These are phyloP conservation scores for Eremochloa ophiuroides DNA, from an alignment of 176 grass and related monocot genomes.

Conservation along the genomic window DNA sequence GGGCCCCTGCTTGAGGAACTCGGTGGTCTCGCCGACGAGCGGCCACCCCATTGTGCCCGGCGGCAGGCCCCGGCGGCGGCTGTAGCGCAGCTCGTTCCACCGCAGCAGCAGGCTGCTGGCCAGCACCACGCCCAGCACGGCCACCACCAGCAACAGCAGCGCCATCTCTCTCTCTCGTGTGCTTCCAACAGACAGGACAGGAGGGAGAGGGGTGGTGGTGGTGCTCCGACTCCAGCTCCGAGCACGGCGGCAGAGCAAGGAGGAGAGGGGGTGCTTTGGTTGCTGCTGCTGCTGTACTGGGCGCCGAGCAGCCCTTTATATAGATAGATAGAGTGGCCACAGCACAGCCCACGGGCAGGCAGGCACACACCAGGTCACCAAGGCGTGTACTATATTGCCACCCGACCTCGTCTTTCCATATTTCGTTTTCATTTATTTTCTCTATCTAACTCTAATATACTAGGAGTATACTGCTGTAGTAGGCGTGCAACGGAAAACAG, in stretches of 20 bases:
- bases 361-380: no score
- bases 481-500: no score
- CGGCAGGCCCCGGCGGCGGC: constrained; percentile 57
- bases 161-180: neutral
- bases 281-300: neutral
- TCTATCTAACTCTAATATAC: no score
- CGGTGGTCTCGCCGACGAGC: constrained; percentile 85
- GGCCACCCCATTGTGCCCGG: constrained; percentile 98
- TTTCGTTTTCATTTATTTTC: no score
- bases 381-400: no score
- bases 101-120: constrained; percentile 65
- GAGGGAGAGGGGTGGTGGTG: neutral
- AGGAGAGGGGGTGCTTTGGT: neutral
- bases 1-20: constrained; percentile 85
- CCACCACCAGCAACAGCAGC: neutral
- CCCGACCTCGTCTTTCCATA: no score
- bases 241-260: neutral
- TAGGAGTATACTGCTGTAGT: no score
- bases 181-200: neutral
- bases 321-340: no score
- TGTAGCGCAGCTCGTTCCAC: constrained; percentile 85
- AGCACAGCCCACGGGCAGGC: no score
- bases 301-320: no score
- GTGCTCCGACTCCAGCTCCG: neutral
- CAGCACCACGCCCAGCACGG: neutral